A percentile compares a stretch with the other conserved stretches of the same genome.
phyloP scores from a whole-genome alignment of 2,329 filamentous ascomycete species.

The Didymosphaeria variabile region DNA sequence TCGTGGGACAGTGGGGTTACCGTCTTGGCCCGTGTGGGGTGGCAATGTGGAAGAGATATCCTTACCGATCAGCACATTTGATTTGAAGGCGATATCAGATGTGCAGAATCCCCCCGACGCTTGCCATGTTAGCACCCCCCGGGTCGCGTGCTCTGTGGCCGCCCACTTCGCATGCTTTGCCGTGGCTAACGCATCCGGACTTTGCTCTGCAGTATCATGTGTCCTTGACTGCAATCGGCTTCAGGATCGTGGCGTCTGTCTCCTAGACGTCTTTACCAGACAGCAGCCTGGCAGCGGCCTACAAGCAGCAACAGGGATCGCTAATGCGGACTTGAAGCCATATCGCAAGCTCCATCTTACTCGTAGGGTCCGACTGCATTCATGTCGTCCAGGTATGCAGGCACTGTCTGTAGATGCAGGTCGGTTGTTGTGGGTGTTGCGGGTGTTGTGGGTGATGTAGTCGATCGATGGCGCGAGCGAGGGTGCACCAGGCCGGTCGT shows the following conservation, averaged over 20 bases:
- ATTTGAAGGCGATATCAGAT: constrained; percentile 7
- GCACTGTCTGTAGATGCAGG: not conserved
- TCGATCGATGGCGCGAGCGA: not conserved
- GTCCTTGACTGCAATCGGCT: not conserved
- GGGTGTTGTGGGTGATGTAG: not conserved
- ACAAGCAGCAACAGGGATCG: too few species aligned
- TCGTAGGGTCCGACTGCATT: not conserved
- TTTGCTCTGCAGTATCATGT: not conserved
- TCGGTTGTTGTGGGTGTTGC: not conserved
- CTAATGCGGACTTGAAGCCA: not conserved
- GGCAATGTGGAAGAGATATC: not conserved
- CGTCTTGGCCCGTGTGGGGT: constrained; percentile 11
- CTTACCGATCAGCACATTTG: constrained; percentile 16
- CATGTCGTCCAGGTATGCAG: not conserved
- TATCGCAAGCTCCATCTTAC: not conserved
- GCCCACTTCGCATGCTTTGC: not conserved
- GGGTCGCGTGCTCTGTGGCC: constrained; percentile 3
- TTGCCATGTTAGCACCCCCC: not conserved
- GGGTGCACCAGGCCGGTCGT: not conserved
- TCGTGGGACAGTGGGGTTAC: constrained; percentile 15
- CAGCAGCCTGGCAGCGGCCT: too few species aligned
- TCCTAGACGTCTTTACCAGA: too few species aligned
- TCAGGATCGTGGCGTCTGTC: not conserved
- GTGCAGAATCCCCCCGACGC: not conserved
- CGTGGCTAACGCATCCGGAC: not conserved